Percentiles rank a stretch among this genome's conserved stretches.
These are phyloP conservation scores for Neotropicomus parvogracilis DNA, from an alignment of 1,284 basidiomycete species.

Conservation along the genomic window DNA sequence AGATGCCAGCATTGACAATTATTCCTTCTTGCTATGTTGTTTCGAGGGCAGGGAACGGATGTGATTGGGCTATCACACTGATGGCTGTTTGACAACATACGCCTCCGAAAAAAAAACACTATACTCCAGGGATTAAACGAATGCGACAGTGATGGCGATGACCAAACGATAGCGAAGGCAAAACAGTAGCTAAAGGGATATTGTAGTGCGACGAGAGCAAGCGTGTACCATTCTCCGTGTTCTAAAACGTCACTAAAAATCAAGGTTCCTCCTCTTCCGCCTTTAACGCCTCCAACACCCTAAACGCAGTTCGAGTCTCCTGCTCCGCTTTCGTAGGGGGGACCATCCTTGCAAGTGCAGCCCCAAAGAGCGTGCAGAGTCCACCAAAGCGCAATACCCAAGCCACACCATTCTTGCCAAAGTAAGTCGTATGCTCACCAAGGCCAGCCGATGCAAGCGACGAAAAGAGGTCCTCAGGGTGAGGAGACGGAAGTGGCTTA, in stretches of 20 bases:
- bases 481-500: constrained; percentile 32
- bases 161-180: constrained; percentile 2
- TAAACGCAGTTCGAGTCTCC: constrained; percentile 78
- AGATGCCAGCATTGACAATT: constrained; percentile 44
- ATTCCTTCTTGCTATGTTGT: constrained; percentile 55
- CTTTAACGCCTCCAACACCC: constrained; percentile 68
- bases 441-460: constrained; percentile 11
- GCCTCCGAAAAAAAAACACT: not conserved
- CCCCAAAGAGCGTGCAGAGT: constrained; percentile 72
- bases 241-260: constrained; percentile 9
- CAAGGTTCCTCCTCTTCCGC: constrained; percentile 51
- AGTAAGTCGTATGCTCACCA: constrained; percentile 54
- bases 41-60: constrained; percentile 38
- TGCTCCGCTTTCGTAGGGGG: constrained; percentile 86
- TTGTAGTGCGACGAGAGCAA: constrained; percentile 5
- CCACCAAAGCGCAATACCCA: constrained; percentile 95
- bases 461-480: constrained; percentile 13
- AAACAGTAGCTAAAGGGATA: constrained; percentile 7
- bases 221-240: constrained; percentile 12
- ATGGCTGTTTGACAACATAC: constrained; percentile 21
- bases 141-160: not conserved
- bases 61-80: constrained; percentile 57
- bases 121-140: not conserved
- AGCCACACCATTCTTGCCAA: constrained; percentile 82
- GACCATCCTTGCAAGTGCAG: constrained; percentile 72